phyloP scores from a whole-genome alignment of 176 grass and related monocot species.

The Carex pumila region DNA sequence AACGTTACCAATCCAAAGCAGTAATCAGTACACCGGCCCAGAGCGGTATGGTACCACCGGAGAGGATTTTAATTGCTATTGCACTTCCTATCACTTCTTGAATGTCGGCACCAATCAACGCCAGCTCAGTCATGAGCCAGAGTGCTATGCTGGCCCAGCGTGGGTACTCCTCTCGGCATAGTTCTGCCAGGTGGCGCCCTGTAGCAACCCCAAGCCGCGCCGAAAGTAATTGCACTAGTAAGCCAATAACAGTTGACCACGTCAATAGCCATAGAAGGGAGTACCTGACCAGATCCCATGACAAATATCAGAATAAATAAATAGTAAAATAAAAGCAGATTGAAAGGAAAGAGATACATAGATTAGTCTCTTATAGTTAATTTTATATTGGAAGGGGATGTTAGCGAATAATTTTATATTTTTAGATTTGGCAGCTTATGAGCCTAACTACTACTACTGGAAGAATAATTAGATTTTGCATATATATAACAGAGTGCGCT shows the following conservation, averaged over 20 bases:
- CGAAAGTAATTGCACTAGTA: conserved; percentile 34
- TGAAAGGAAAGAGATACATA: not conserved
- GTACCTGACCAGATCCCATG: conserved; percentile 19
- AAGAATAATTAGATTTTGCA: not conserved
- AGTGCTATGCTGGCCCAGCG: conserved; percentile 38
- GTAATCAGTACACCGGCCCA: conserved; percentile 79
- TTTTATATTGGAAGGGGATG: not conserved
- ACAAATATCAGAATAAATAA: not conserved
- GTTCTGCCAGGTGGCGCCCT: conserved; percentile 78
- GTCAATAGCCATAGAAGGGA: conserved; percentile 37
- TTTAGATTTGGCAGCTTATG: not conserved
- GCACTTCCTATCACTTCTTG: conserved; percentile 74
- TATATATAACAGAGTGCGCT: not conserved
- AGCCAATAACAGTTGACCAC: conserved; percentile 31
- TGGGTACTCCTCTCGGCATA: conserved; percentile 67
- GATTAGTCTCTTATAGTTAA: not conserved
- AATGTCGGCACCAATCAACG: conserved; percentile 78
- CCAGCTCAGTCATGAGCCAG: conserved; percentile 65
- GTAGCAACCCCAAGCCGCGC: conserved; percentile 31
- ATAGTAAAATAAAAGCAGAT: not conserved
- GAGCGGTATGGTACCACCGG: conserved; percentile 42
- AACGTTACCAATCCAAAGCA: conserved; percentile 15
- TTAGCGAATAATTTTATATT: not conserved
- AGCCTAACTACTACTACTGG: not conserved
- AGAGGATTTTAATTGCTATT: conserved; percentile 77